Conservation (phyloP, 257 asterid genomes). For the Solanum etuberosum region DNA sequence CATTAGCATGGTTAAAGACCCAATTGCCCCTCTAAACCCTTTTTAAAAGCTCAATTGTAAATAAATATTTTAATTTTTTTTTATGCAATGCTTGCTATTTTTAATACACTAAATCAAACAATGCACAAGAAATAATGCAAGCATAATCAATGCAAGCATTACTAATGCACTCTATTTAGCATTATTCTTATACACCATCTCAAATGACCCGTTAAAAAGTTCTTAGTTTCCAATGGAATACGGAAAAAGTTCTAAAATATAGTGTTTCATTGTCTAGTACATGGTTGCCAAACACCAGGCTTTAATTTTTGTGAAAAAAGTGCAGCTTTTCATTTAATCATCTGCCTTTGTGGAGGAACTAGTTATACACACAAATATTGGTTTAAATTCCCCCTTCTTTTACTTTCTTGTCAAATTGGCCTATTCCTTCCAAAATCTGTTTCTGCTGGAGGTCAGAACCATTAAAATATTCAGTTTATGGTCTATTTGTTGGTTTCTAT, state of each 20-base stretch:
- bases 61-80: too few relatives aligned
- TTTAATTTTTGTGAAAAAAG: neutral
- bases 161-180: neutral
- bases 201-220: neutral
- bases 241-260: neutral
- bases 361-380: neutral
- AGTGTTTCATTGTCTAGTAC: neutral
- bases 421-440: neutral
- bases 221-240: neutral
- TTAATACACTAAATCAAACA: neutral
- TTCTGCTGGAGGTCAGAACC: neutral
- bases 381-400: neutral
- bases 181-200: neutral
- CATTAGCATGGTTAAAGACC: neutral
- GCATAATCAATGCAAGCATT: neutral
- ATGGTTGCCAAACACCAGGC: neutral
- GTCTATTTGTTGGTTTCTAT: neutral
- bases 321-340: neutral
- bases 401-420: neutral
- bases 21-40: neutral
- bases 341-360: neutral
- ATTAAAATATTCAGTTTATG: neutral
- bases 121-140: neutral
- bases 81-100: neutral
- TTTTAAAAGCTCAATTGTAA: neutral